Conservation (phyloP, 2,329 filamentous ascomycete species). For the Fusarium scirpi region DNA sequence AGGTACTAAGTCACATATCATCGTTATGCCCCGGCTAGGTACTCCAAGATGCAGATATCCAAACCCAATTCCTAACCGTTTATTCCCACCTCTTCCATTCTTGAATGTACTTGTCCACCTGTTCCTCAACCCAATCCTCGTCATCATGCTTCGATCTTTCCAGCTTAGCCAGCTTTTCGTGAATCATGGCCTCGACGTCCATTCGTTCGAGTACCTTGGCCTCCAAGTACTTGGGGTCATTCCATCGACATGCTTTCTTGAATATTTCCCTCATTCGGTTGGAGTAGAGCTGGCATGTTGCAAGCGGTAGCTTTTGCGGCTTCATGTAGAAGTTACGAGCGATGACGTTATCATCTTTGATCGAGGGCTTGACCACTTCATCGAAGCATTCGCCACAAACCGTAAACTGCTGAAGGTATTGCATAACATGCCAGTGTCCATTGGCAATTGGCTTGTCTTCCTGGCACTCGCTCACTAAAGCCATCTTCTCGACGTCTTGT, state of each 20-base stretch:
- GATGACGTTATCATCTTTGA: slow-evolving; percentile 65
- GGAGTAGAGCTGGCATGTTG: slow-evolving; percentile 84
- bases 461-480: slow-evolving; percentile 71
- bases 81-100: slow-evolving; percentile 71
- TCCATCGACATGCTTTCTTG: slow-evolving; percentile 70
- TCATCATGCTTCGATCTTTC: slow-evolving; percentile 52
- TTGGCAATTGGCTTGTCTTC: slow-evolving; percentile 72
- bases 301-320: slow-evolving; percentile 66
- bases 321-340: slow-evolving; percentile 74
- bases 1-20: slow-evolving; percentile 36
- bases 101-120: slow-evolving; percentile 62
- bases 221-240: slow-evolving; percentile 75
- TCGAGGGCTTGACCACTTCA: slow-evolving; percentile 78
- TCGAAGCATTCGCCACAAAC: slow-evolving; percentile 91
- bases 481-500: slow-evolving; percentile 70
- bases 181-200: slow-evolving; percentile 69
- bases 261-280: slow-evolving; percentile 82
- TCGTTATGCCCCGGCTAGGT: slow-evolving; percentile 35
- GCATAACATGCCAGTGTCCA: slow-evolving; percentile 81
- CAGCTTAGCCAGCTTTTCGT: slow-evolving; percentile 63
- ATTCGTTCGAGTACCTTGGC: slow-evolving; percentile 68
- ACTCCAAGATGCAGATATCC: slow-evolving; percentile 38
- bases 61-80: slow-evolving; percentile 35
- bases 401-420: slow-evolving; percentile 79
- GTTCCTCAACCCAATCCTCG: slow-evolving; percentile 56